Conservation (phyloP, 2,329 filamentous ascomycete species). For the Stagonosporopsis chrysanthemi region DNA sequence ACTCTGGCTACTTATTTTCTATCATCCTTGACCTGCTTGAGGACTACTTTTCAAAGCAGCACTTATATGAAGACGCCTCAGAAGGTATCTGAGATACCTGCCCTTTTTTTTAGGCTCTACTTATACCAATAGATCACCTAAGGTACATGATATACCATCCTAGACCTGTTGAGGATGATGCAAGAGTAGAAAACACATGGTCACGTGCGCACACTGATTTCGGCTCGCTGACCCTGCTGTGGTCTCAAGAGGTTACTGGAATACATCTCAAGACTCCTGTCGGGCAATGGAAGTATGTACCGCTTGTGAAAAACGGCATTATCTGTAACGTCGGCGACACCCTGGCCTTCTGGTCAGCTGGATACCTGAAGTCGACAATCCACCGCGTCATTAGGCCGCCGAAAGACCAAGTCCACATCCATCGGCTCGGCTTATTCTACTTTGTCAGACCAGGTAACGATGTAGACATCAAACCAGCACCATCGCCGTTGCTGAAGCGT, state of each 20-base stretch:
- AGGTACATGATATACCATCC: slow-evolving; percentile 56
- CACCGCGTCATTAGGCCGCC: slow-evolving; percentile 60
- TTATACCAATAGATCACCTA: slow-evolving; percentile 40
- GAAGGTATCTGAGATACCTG: slow-evolving; percentile 21
- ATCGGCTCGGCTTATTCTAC: slow-evolving; percentile 52
- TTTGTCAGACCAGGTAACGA: slow-evolving; percentile 52
- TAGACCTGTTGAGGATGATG: slow-evolving; percentile 46
- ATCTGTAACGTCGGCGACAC: slow-evolving; percentile 59
- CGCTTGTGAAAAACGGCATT: slow-evolving; percentile 56
- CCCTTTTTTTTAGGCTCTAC: no score
- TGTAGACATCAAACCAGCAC: slow-evolving; percentile 47
- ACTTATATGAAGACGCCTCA: slow-evolving; percentile 47
- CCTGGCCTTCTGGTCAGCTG: slow-evolving; percentile 50
- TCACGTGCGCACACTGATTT: slow-evolving; percentile 61
- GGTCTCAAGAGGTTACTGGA: slow-evolving; percentile 57
- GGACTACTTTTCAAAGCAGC: slow-evolving; percentile 48
- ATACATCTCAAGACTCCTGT: slow-evolving; percentile 56
- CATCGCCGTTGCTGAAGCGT: slow-evolving; percentile 45
- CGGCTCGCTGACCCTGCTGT: slow-evolving; percentile 56
- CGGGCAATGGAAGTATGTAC: slow-evolving; percentile 58
- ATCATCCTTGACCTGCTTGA: slow-evolving; percentile 52
- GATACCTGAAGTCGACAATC: slow-evolving; percentile 59
- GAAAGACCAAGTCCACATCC: slow-evolving; percentile 47
- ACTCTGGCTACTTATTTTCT: slow-evolving; percentile 51
- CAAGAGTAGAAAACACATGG: slow-evolving; percentile 50